Percentiles rank a stretch among this genome's conserved stretches.
Evolutionary conservation across 495 filamentous ascomycete species (phyloP).

Genomic region (Penicillium verhagenii): DNA sequence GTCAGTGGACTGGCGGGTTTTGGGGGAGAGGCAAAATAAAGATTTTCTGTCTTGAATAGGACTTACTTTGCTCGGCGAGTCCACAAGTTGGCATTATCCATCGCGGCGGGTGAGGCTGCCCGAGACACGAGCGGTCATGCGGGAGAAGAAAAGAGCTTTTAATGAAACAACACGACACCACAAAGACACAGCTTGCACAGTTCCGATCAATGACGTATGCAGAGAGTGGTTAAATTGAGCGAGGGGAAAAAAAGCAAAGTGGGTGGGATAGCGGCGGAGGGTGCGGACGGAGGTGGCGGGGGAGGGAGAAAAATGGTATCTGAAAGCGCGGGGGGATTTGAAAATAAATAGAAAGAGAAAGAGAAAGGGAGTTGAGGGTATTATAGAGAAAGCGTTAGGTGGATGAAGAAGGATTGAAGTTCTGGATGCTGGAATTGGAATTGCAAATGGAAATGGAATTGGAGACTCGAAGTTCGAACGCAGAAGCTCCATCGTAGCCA

Average conservation of each 20-base stretch:
- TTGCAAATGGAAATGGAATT: constrained; percentile 17
- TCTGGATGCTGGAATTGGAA: constrained; percentile 1
- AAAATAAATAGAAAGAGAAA: neutral
- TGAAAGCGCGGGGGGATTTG: neutral
- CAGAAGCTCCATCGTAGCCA: constrained; percentile 29
- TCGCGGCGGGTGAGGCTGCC: constrained; percentile 44
- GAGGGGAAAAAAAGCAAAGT: constrained; percentile 8
- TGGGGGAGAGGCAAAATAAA: neutral
- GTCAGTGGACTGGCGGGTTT: neutral
- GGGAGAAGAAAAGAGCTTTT: constrained; percentile 23
- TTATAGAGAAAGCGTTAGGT: neutral
- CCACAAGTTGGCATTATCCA: constrained; percentile 78
- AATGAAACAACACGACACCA: constrained; percentile 23
- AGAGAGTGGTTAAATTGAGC: constrained; percentile 4
- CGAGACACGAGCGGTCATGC: constrained; percentile 45
- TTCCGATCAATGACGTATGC: constrained; percentile 9
- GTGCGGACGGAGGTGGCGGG: constrained; percentile 6
- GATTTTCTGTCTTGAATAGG: constrained; percentile 5
- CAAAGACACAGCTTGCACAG: constrained; percentile 10
- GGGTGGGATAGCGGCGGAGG: constrained; percentile 6
- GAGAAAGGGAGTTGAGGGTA: neutral
- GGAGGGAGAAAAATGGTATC: neutral
- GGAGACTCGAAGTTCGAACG: constrained; percentile 27
- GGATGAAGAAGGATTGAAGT: neutral
- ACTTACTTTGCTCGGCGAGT: constrained; percentile 90